Evolutionary conservation across 345 rosid genomes (phyloP).

Genomic region (Melaleuca quinquenervia): DNA sequence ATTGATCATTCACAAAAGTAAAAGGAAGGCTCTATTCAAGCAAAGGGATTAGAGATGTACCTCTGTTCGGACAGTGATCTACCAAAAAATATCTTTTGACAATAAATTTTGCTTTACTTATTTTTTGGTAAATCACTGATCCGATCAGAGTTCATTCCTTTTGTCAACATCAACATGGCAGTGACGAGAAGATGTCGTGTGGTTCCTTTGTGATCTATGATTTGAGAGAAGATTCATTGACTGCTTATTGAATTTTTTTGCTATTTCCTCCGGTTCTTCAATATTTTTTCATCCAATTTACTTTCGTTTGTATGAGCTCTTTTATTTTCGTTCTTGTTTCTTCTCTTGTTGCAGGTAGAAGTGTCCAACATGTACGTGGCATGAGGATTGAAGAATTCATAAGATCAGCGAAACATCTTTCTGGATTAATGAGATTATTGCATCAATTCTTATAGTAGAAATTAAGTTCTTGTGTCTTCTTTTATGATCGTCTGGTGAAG

Average conservation of each 20-base stretch:
- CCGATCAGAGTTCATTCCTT: background rate
- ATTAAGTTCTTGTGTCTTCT: background rate
- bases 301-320: background rate
- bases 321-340: background rate
- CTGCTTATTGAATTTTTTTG: background rate
- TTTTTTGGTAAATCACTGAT: background rate
- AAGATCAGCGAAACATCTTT: background rate
- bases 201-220: background rate
- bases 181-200: background rate
- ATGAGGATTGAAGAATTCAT: background rate
- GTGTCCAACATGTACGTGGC: background rate
- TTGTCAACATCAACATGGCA: background rate
- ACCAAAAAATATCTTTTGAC: background rate
- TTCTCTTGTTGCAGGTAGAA: background rate
- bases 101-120: background rate
- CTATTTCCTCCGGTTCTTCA: background rate
- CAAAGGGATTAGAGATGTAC: background rate
- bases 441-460: background rate
- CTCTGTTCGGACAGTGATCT: background rate
- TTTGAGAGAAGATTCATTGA: background rate
- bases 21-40: background rate
- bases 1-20: background rate
- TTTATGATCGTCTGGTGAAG: background rate
- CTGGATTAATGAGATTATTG: background rate
- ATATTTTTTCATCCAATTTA: background rate